These are phyloP conservation scores for Blastomyces parvus DNA, from an alignment of 2,329 filamentous ascomycete genomes.

Conservation along the genomic window DNA sequence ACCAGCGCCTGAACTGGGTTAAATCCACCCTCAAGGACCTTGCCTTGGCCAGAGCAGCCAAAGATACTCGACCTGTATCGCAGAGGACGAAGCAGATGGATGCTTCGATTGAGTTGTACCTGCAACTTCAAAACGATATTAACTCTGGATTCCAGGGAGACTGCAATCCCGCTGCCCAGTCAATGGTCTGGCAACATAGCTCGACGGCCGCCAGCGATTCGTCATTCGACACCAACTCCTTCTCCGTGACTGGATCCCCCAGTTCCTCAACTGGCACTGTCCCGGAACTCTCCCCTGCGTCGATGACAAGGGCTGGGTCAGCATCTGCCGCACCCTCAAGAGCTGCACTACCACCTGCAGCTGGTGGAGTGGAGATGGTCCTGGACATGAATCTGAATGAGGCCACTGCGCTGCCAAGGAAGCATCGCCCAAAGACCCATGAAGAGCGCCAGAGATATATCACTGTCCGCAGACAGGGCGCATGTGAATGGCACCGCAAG, in stretches of 20 bases:
- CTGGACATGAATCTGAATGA: slow-evolving; percentile 38
- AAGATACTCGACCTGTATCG: slow-evolving; percentile 27
- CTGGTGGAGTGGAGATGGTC: slow-evolving; percentile 30
- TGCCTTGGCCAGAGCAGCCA: slow-evolving; percentile 31
- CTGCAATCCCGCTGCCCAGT: not conserved
- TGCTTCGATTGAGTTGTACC: slow-evolving; percentile 33
- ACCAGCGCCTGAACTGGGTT: slow-evolving; percentile 13
- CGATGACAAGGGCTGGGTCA: slow-evolving; percentile 3
- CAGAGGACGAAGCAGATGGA: slow-evolving; percentile 35
- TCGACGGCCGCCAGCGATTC: slow-evolving; percentile 9
- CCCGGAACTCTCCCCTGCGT: slow-evolving; percentile 10
- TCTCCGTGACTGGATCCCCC: slow-evolving; percentile 22
- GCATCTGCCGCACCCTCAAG: slow-evolving; percentile 10
- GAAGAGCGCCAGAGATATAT: slow-evolving; percentile 37
- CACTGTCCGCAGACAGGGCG: slow-evolving; percentile 35
- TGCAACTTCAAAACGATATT: slow-evolving; percentile 30
- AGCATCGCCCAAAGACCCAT: slow-evolving; percentile 34
- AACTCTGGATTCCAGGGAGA: slow-evolving; percentile 3
- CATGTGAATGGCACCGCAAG: slow-evolving; percentile 37
- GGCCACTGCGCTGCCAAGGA: slow-evolving; percentile 33
- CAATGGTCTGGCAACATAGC: slow-evolving; percentile 11
- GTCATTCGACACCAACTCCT: slow-evolving; percentile 15
- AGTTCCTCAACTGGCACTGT: slow-evolving; percentile 18
- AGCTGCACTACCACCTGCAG: slow-evolving; percentile 8
- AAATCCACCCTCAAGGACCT: slow-evolving; percentile 22